A percentile compares a stretch with the other conserved stretches of the same genome.
phyloP scores from a whole-genome alignment of 2,329 filamentous ascomycete species.

The Zymoseptoria pseudotritici region DNA sequence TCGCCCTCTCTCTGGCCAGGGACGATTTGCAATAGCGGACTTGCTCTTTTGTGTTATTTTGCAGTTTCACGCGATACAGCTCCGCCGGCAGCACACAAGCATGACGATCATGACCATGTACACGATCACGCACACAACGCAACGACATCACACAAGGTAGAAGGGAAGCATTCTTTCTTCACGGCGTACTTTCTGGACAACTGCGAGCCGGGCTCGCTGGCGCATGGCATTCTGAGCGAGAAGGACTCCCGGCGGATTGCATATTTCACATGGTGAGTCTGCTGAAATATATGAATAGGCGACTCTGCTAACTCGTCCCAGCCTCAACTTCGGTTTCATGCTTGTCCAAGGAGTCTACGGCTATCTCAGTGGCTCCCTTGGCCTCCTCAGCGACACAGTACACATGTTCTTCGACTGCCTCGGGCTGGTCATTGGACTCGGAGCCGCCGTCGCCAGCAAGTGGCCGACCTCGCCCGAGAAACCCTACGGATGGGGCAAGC shows the following conservation, averaged over 20 bases:
- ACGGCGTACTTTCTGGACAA: constrained; percentile 66
- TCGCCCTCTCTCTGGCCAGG: constrained; percentile 30
- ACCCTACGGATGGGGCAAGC: constrained; percentile 93
- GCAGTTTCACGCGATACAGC: constrained; percentile 36
- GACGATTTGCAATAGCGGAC: constrained; percentile 27
- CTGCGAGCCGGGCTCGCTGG: constrained; percentile 63
- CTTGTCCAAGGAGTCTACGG: constrained; percentile 89
- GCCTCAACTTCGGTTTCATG: constrained; percentile 94
- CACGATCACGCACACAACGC: constrained; percentile 27
- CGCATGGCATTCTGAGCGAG: constrained; percentile 80
- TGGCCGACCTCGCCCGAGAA: constrained; percentile 86
- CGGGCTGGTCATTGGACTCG: constrained; percentile 79
- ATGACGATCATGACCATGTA: constrained; percentile 22
- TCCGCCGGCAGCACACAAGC: constrained; percentile 20
- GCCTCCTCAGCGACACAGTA: constrained; percentile 92
- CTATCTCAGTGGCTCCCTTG: constrained; percentile 84
- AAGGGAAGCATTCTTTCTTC: constrained; percentile 55
- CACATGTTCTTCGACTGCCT: constrained; percentile 99
- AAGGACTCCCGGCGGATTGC: constrained; percentile 92
- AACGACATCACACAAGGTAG: constrained; percentile 25
- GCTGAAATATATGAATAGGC: constrained; percentile 2
- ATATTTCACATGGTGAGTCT: constrained; percentile 81
- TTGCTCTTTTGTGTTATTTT: constrained; percentile 32
- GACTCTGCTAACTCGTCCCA: constrained; percentile 33
- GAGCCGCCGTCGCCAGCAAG: constrained; percentile 90